Evolutionary conservation across 2,329 filamentous ascomycete species (phyloP).

Genomic region (Gaeumannomyces sp.): DNA sequence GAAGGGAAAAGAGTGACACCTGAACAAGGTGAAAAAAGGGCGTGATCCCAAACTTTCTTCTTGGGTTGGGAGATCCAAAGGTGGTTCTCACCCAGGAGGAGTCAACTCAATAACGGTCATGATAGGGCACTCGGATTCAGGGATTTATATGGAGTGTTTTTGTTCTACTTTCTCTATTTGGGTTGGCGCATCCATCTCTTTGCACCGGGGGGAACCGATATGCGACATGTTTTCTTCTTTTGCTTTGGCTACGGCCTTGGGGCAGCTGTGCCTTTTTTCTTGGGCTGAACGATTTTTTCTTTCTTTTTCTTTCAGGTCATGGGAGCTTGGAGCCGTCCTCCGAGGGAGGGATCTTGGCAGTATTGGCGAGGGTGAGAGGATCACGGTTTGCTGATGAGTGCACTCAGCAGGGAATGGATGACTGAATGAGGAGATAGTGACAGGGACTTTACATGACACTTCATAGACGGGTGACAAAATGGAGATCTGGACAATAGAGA

Average conservation of each 20-base stretch:
- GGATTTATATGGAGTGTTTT: neutral
- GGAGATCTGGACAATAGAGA: neutral
- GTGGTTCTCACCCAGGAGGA: too few relatives aligned
- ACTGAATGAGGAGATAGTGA: too few relatives aligned
- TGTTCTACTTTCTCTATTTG: neutral
- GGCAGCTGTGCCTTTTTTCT: neutral
- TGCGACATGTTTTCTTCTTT: neutral
- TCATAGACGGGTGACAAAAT: too few relatives aligned
- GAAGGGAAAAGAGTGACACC: too few relatives aligned
- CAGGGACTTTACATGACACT: too few relatives aligned
- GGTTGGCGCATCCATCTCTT: neutral
- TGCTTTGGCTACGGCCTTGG: neutral
- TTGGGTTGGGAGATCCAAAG: neutral
- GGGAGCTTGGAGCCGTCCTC: too few relatives aligned
- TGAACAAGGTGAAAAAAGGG: neutral
- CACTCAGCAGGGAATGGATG: too few relatives aligned
- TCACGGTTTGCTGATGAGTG: too few relatives aligned
- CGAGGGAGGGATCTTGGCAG: too few relatives aligned
- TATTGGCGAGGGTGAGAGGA: too few relatives aligned
- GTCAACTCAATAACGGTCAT: neutral
- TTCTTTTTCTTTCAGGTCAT: neutral
- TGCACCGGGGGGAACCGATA: neutral
- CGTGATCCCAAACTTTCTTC: neutral
- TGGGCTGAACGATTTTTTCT: neutral
- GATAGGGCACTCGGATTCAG: neutral